These are phyloP conservation scores for Wickerhamiella bombiphila DNA, from an alignment of 805 yeast genomes.

Conservation along the genomic window DNA sequence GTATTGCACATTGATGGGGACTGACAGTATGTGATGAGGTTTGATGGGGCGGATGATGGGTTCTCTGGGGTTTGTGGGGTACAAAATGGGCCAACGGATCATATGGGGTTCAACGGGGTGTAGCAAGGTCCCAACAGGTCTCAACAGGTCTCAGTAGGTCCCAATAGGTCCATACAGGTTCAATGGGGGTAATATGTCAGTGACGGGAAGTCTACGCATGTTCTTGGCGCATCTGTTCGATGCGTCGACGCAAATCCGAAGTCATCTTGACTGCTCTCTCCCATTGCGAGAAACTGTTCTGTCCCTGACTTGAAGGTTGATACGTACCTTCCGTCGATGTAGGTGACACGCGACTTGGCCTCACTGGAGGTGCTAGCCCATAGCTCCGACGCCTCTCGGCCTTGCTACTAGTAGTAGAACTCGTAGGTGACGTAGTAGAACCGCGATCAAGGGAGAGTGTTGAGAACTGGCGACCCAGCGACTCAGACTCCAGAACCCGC, in stretches of 20 bases:
- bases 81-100: background rate
- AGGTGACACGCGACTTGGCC: no score
- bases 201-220: background rate
- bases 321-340: background rate
- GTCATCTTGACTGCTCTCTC: slow-evolving; percentile 13
- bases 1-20: background rate
- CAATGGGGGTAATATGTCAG: background rate
- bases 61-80: background rate
- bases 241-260: slow-evolving; percentile 9
- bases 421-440: no score
- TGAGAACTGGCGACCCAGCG: background rate
- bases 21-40: background rate
- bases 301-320: background rate
- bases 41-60: background rate
- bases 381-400: no score
- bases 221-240: slow-evolving; percentile 8
- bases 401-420: no score
- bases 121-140: no score
- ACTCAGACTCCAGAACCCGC: background rate
- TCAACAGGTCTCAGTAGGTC: background rate
- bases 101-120: no score
- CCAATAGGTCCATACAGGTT: background rate
- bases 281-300: slow-evolving; percentile 7
- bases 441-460: background rate
- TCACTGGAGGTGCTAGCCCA: no score